A percentile compares a stretch with the other conserved stretches of the same genome.
Evolutionary conservation across 2,329 filamentous ascomycete species (phyloP).

Genomic region (Ophiostoma tasmaniense): DNA sequence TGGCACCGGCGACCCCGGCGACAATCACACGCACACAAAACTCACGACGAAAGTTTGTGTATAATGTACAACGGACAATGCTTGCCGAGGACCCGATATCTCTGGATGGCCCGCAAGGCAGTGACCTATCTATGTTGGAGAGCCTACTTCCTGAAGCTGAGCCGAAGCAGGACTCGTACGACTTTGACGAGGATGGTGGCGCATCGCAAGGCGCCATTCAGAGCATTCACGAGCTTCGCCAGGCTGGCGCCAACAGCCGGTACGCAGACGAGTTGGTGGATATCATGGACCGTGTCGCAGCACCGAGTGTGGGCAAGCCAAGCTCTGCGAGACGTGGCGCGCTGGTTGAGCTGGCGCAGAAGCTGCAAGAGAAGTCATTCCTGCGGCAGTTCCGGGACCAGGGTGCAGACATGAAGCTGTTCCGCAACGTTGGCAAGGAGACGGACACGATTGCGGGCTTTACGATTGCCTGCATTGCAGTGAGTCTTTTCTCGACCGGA

Average conservation of each 20-base stretch:
- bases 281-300: conserved; percentile 51
- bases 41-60: conserved; percentile 30
- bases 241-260: conserved; percentile 58
- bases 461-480: conserved; percentile 53
- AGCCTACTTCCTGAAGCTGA: conserved; percentile 24
- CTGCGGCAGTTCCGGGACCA: conserved; percentile 65
- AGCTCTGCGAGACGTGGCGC: conserved; percentile 49
- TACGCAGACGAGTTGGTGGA: conserved; percentile 60
- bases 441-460: conserved; percentile 55
- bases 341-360: conserved; percentile 51
- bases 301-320: conserved; percentile 34
- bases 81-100: conserved; percentile 27
- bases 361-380: conserved; percentile 55
- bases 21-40: conserved; percentile 15
- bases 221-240: conserved; percentile 57
- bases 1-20: conserved; percentile 18
- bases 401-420: conserved; percentile 59
- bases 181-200: conserved; percentile 38
- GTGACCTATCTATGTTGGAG: conserved; percentile 22
- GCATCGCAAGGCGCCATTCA: conserved; percentile 44
- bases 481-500: conserved; percentile 49
- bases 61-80: conserved; percentile 32
- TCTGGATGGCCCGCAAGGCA: conserved; percentile 19
- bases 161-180: conserved; percentile 23
- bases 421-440: conserved; percentile 52